Evolutionary conservation across 2,329 filamentous ascomycete species (phyloP), one percentile per base, ranked within the genome.

Genomic region (Arthrobotrys megalospora): DNA sequence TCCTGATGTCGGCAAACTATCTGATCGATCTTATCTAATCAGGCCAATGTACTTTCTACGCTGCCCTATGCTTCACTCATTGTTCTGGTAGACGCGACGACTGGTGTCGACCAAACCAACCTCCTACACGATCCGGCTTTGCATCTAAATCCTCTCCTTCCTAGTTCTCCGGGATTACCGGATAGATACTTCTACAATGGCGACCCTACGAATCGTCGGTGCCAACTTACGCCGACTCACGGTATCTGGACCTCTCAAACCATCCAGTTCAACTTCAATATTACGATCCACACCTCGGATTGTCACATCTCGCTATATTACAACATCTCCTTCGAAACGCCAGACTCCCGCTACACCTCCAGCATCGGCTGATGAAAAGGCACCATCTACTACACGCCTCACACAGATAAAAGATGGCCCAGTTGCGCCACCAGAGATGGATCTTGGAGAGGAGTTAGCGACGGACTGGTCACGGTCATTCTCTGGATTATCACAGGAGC

Each of bases 391-490:
- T 11, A 45, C 24, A 60, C 66, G 73, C 21, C 66, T 60, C 6
- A 66, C 47, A 11, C 41, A 63, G 52, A 77, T 77, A 8, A 66
- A 77, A 19, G 73, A 77, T 36, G 73, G 67, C 14, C 73, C 73
- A 16, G 38, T 67, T 53, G 58, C 73, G 19, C 7, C 58, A 4
- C 34, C 60, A n/a, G 73, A 77, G 6, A 14, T 34, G 3, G 73
- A 70, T 16, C 16, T 63, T 65, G 76, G 58, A 8, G 76, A 79
- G 7, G 76, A 79, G 16, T 16, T 73, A 1, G 68, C 38, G 53
- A 89, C 92, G 67, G 91, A 97, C 87, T 97, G 94, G 94, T 90
- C 91, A 19, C 90, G 88, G 60, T 96, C 93, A 12, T 97, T 91
- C 86, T 90, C 95, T 84, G 93, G 93, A 11, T 89, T 97, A 16